These are phyloP conservation scores for Funneliformis caledonium DNA, from an alignment of 371 early-diverging fungal genomes.

Conservation along the genomic window DNA sequence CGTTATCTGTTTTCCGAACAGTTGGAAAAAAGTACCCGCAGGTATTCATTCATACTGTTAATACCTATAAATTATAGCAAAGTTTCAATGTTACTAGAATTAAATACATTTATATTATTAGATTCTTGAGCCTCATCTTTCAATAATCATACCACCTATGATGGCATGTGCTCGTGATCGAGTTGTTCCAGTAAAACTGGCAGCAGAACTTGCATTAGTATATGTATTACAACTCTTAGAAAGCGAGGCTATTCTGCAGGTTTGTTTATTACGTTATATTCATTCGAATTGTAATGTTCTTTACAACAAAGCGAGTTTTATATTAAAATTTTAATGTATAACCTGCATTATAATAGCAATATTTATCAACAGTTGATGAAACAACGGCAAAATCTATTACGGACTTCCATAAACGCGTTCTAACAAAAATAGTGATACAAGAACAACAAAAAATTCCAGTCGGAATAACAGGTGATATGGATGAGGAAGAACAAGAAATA, in stretches of 20 bases:
- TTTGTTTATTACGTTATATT: neutral
- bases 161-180: conserved; percentile 79
- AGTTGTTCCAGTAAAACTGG: conserved; percentile 79
- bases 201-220: conserved; percentile 79
- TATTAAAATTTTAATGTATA: neutral
- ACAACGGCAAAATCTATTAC: conserved; percentile 54
- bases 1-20: conserved; percentile 49
- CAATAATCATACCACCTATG: conserved; percentile 61
- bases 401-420: conserved; percentile 64
- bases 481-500: conserved; percentile 45
- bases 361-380: conserved; percentile 55
- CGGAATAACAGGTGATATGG: conserved; percentile 31
- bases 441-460: conserved; percentile 44
- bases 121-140: conserved; percentile 26
- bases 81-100: neutral
- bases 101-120: conserved; percentile 41
- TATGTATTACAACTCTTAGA: conserved; percentile 66
- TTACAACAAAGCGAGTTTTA: neutral
- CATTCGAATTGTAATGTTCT: neutral
- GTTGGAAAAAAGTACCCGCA: conserved; percentile 53
- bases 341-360: conserved; percentile 41
- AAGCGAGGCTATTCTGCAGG: conserved; percentile 47
- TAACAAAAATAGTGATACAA: conserved; percentile 55
- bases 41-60: conserved; percentile 43
- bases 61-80: neutral